phyloP scores from a whole-genome alignment of 2,329 filamentous ascomycete species.

The Cucurbitaria berberidis region DNA sequence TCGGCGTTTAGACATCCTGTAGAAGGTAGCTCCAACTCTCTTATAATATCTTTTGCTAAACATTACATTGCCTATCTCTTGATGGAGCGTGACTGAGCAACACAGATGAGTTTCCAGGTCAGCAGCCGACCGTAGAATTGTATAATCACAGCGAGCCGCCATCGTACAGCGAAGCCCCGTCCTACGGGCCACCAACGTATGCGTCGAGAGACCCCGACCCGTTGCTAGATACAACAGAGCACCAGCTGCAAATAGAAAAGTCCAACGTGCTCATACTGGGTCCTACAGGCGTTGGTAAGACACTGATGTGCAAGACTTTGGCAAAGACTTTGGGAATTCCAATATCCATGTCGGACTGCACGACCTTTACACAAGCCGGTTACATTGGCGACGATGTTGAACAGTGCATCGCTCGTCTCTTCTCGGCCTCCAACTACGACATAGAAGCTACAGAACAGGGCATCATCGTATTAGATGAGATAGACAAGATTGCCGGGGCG shows the following conservation, averaged over 20 bases:
- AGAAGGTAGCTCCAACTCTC: slow-evolving; percentile 65
- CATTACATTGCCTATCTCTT: slow-evolving; percentile 15
- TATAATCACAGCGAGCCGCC: slow-evolving; percentile 18
- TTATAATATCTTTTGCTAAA: slow-evolving; percentile 6
- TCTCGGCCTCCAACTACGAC: slow-evolving; percentile 90
- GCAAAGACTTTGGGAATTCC: slow-evolving; percentile 93
- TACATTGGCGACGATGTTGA: slow-evolving; percentile 99
- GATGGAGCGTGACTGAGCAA: slow-evolving; percentile 30
- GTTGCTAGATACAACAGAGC: slow-evolving; percentile 58
- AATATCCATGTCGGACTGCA: slow-evolving; percentile 94
- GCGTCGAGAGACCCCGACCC: slow-evolving; percentile 44
- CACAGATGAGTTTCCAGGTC: slow-evolving; percentile 67
- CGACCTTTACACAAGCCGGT: slow-evolving; percentile 92
- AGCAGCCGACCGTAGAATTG: slow-evolving; percentile 59
- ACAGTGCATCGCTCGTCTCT: slow-evolving; percentile 85
- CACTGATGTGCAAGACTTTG: slow-evolving; percentile 90
- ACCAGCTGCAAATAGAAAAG: slow-evolving; percentile 82
- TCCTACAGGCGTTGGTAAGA: slow-evolving; percentile 95
- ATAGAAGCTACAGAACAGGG: slow-evolving; percentile 83
- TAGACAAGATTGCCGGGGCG: slow-evolving; percentile 93
- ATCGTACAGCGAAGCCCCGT: slow-evolving; percentile 19
- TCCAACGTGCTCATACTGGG: slow-evolving; percentile 91
- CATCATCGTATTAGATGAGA: slow-evolving; percentile 94
- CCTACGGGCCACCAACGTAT: slow-evolving; percentile 31
- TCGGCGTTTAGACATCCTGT: slow-evolving; percentile 73